Evolutionary conservation across 768 basidiomycete species (phyloP).

Genomic region (Calocybe indica): DNA sequence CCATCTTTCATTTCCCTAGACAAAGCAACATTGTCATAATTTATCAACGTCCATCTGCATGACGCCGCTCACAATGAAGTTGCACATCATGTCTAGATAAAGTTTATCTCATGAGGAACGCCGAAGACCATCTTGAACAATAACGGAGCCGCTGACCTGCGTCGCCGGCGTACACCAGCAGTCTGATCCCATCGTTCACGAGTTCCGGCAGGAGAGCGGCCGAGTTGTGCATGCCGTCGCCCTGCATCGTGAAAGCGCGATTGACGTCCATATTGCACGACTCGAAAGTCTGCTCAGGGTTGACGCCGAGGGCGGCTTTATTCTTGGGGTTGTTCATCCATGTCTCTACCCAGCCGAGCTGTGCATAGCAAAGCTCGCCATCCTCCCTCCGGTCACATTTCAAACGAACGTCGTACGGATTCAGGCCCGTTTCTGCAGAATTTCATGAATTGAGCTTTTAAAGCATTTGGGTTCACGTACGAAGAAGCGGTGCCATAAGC

Average conservation of each 20-base stretch:
- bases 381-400: constrained; percentile 70
- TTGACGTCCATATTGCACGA: constrained; percentile 81
- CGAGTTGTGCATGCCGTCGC: constrained; percentile 84
- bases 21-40: constrained; percentile 1
- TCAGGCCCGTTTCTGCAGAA: constrained; percentile 57
- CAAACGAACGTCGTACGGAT: constrained; percentile 84
- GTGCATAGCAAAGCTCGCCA: constrained; percentile 66
- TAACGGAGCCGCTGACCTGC: constrained; percentile 43
- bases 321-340: constrained; percentile 78
- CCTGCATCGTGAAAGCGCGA: constrained; percentile 72
- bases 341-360: constrained; percentile 84
- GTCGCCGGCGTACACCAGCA: constrained; percentile 88
- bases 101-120: constrained; percentile 11
- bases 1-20: constrained; percentile 75
- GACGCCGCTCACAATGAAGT: constrained; percentile 51
- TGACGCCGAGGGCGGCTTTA: constrained; percentile 77
- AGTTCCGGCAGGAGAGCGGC: constrained; percentile 75
- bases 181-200: constrained; percentile 72
- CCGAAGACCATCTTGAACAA: not conserved
- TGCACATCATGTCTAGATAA: constrained; percentile 76
- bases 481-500: constrained; percentile 63
- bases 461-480: constrained; percentile 31
- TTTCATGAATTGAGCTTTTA: not conserved
- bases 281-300: constrained; percentile 50
- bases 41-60: not conserved